phyloP scores from a whole-genome alignment of 2,329 filamentous ascomycete genomes.

The Neofusicoccum kwambonambiense region DNA sequence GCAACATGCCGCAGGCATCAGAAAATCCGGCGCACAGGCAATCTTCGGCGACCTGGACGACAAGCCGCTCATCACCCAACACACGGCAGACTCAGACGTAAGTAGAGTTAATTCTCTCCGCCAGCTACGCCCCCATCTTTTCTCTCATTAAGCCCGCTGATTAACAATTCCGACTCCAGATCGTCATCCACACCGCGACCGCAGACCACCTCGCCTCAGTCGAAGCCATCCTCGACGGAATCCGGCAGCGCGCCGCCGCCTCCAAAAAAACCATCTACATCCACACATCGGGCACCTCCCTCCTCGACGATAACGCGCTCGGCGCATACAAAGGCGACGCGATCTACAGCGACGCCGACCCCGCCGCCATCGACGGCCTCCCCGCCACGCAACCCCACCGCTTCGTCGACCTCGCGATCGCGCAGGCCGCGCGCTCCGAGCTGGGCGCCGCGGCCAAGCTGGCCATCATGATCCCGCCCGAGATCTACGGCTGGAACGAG shows the following conservation, averaged over 20 bases:
- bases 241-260: conserved; percentile 39
- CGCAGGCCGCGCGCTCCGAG: conserved; percentile 33
- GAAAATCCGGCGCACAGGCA: conserved; percentile 37
- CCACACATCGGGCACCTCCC: conserved; percentile 48
- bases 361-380: conserved; percentile 42
- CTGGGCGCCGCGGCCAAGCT: conserved; percentile 44
- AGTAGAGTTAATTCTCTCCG: neutral
- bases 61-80: conserved; percentile 38
- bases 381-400: conserved; percentile 46
- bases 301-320: conserved; percentile 27
- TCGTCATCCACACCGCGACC: conserved; percentile 49
- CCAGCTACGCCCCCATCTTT: conserved; percentile 24
- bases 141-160: neutral
- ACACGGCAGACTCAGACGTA: conserved; percentile 38
- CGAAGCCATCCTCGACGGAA: conserved; percentile 45
- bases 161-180: neutral
- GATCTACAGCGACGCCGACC: conserved; percentile 45
- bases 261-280: conserved; percentile 47
- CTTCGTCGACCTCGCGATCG: conserved; percentile 46
- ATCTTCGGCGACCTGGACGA: conserved; percentile 46
- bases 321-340: conserved; percentile 38
- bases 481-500: conserved; percentile 48
- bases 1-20: conserved; percentile 37
- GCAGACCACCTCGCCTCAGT: conserved; percentile 49
- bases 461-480: conserved; percentile 48